A percentile compares a stretch with the other conserved stretches of the same genome.
Evolutionary conservation across 1,284 basidiomycete genomes (phyloP).

Genomic region (Jaminaea rosea): DNA sequence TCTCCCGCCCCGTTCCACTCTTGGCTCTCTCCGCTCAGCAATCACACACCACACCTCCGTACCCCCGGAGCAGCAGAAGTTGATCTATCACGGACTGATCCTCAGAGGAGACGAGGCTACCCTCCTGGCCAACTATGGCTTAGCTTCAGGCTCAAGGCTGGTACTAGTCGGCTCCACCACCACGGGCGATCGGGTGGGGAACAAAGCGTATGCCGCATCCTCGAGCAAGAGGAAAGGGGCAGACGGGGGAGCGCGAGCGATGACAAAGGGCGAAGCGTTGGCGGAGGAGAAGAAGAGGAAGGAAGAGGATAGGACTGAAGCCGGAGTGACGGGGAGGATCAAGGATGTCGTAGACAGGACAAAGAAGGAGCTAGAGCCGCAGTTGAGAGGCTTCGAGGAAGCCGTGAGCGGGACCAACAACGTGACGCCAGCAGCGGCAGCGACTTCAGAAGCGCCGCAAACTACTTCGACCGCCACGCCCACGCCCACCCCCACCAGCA

Average conservation of each 20-base stretch:
- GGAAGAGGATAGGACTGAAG: constrained; percentile 17
- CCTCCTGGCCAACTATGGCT: constrained; percentile 28
- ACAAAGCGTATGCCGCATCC: constrained; percentile 6
- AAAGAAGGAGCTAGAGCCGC: constrained; percentile 26
- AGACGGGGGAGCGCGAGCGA: not conserved
- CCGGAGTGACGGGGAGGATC: constrained; percentile 26
- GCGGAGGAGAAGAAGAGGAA: constrained; percentile 5
- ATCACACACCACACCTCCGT: constrained; percentile 32
- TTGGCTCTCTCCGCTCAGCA: constrained; percentile 33
- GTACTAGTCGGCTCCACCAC: constrained; percentile 24
- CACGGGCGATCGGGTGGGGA: constrained; percentile 20
- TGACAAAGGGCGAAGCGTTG: constrained; percentile 8
- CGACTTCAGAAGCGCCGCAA: not conserved
- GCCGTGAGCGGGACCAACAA: constrained; percentile 5
- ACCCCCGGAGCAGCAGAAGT: constrained; percentile 27
- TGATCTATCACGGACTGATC: constrained; percentile 33
- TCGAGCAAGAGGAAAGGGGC: not conserved
- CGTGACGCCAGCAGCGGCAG: not conserved
- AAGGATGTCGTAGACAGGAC: constrained; percentile 17
- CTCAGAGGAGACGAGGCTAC: constrained; percentile 36
- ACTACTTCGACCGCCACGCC: not conserved
- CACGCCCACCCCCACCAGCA: not conserved
- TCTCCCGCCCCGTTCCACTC: constrained; percentile 20
- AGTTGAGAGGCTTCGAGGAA: constrained; percentile 28
- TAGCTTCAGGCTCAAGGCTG: constrained; percentile 32